Conservation (phyloP, 2,329 filamentous ascomycete genomes). For the Paecilomyces formosus region DNA sequence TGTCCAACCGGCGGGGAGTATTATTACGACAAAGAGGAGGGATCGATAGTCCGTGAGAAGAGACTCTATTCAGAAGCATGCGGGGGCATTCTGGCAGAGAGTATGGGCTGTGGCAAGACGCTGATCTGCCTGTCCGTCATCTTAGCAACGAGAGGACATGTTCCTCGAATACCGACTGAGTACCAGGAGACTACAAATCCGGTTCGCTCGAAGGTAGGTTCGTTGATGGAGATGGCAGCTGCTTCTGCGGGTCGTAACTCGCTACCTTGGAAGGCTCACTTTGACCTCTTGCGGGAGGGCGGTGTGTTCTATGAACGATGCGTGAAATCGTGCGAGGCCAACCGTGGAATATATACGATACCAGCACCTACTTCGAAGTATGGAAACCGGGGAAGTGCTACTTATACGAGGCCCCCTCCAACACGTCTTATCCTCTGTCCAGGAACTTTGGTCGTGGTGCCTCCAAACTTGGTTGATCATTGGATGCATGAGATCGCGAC, state of each 20-base stretch:
- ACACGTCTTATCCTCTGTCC: slow-evolving; percentile 55
- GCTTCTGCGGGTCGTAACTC: slow-evolving; percentile 58
- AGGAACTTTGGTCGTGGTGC: slow-evolving; percentile 71
- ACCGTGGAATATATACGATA: slow-evolving; percentile 54
- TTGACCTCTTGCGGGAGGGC: slow-evolving; percentile 44
- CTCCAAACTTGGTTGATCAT: slow-evolving; percentile 73
- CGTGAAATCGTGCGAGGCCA: slow-evolving; percentile 48
- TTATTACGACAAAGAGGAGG: slow-evolving; percentile 63
- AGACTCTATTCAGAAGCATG: slow-evolving; percentile 64
- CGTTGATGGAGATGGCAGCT: slow-evolving; percentile 69
- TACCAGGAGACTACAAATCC: slow-evolving; percentile 42
- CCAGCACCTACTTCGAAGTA: slow-evolving; percentile 36
- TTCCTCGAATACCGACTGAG: slow-evolving; percentile 57
- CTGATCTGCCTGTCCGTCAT: slow-evolving; percentile 75
- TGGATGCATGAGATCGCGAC: slow-evolving; percentile 76
- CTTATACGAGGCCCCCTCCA: slow-evolving; percentile 29
- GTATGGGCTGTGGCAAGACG: slow-evolving; percentile 67
- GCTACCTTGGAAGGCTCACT: slow-evolving; percentile 62
- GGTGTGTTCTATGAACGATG: slow-evolving; percentile 50
- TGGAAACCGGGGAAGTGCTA: slow-evolving; percentile 36
- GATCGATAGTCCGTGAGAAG: slow-evolving; percentile 57
- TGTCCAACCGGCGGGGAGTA: slow-evolving; percentile 58
- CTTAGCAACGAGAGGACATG: slow-evolving; percentile 64
- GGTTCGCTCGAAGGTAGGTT: slow-evolving; percentile 46
- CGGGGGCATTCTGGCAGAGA: slow-evolving; percentile 57